Conservation (phyloP, 306 rosid genomes). For the Coriaria nepalensis region DNA sequence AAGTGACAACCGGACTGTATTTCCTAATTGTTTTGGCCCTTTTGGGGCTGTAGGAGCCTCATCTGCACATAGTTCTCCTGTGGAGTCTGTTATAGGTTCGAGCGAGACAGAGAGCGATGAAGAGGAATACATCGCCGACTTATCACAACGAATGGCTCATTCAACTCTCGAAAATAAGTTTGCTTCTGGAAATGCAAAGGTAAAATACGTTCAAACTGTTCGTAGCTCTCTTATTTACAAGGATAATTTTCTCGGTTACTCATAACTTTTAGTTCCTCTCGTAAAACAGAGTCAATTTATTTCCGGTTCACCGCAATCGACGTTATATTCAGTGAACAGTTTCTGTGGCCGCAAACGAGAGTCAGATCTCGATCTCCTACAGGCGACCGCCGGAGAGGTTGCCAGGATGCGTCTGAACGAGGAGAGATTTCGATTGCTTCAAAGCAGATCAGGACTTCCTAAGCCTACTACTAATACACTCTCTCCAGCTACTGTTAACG, state of each 20-base stretch:
- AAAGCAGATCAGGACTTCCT: too few species aligned
- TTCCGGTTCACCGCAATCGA: constrained; percentile 58
- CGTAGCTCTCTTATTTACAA: too few species aligned
- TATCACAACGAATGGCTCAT: constrained; percentile 47
- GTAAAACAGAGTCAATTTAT: too few species aligned
- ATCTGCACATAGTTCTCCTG: constrained; percentile 45
- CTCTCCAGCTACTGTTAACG: constrained; percentile 19
- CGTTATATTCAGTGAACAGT: constrained; percentile 32
- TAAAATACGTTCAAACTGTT: too few species aligned
- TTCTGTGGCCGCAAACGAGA: constrained; percentile 34
- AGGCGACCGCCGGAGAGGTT: constrained; percentile 56
- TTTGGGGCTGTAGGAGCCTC: constrained; percentile 14
- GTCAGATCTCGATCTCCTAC: constrained; percentile 58
- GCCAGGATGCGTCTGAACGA: constrained; percentile 43
- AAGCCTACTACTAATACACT: too few species aligned
- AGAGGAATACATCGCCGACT: constrained; percentile 45
- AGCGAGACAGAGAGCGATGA: constrained; percentile 78
- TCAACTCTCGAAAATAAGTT: constrained; percentile 25
- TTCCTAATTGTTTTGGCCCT: neutral
- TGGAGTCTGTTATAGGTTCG: constrained; percentile 35
- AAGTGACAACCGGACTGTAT: neutral
- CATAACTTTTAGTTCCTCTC: too few species aligned
- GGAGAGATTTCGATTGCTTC: constrained; percentile 7
- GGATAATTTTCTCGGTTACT: too few species aligned
- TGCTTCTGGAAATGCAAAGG: constrained; percentile 25